Evolutionary conservation across 441 rosid species (phyloP), one percentile per base, ranked within the genome.

Genomic region (Erysimum cheiri): DNA sequence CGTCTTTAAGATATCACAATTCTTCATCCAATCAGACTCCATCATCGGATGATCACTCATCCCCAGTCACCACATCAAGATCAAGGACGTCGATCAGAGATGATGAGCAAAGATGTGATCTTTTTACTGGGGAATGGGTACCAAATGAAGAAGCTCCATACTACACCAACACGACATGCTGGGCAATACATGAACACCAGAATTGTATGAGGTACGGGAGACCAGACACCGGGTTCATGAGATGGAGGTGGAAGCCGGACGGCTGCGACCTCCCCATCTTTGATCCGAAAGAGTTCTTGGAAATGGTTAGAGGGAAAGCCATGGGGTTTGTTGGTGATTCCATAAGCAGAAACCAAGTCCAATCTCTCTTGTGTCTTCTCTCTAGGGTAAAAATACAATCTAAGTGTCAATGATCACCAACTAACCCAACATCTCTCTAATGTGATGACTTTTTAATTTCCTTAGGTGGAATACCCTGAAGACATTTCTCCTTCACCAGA

Each of bases 271-370:
- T 89, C 8, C 95, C 93, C 22, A 35, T 81, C 56, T 85, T 88
- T 60, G 77, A 82, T 66, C 83, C 97, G 39, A 48, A 24, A 46
- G 82, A 77, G 74, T 88, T 92, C 75, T 74, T 92, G 74, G 81
- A 87, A 75, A 80, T 85, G 53, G 97, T 83, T 28, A 81, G 84
- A 76, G 94, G 91, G 41, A 85, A 92, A 69, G 83, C 87, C 8
- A 75, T 89, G 86, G 93, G 88, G 12, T 88, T 92, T 57, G 88
- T 89, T 24, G 94, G 98, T 22, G 98, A 92, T 67, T 89, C 98
- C 7, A 81, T 92, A 1, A 92, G 88, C 58, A 82, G 93, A 67
- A 92, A 92, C 81, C 96, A 90, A 72, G 84, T 87, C 85, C 91
- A 92, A 11, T 90, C 98, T 11, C 74, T 92, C 41, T 36, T 88